Percentiles rank a stretch among this genome's conserved stretches.
Conservation (phyloP, 1,139 yeast genomes). For the Blastobotrys persicus region DNA sequence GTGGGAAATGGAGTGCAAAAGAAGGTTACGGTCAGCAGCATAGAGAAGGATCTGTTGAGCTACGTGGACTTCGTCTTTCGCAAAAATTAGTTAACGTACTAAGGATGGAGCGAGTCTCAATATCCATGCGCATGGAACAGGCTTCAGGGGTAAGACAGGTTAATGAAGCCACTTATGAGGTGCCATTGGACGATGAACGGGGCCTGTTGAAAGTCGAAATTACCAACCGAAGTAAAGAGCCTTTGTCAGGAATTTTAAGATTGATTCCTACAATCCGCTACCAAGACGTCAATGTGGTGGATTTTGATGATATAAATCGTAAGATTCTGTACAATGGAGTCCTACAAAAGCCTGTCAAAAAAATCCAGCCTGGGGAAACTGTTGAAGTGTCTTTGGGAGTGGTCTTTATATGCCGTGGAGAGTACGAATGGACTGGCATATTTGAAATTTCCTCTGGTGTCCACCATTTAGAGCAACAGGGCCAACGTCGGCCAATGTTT, state of each 20-base stretch:
- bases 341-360: slow-evolving; percentile 51
- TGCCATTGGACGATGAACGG: slow-evolving; percentile 27
- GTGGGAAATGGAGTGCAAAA: slow-evolving; percentile 60
- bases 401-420: slow-evolving; percentile 65
- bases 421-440: slow-evolving; percentile 74
- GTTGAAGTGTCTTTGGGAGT: slow-evolving; percentile 50
- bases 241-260: slow-evolving; percentile 58
- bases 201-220: slow-evolving; percentile 26
- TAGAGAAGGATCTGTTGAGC: slow-evolving; percentile 58
- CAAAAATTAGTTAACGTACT: slow-evolving; percentile 44
- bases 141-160: slow-evolving; percentile 19
- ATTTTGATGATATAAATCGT: slow-evolving; percentile 28
- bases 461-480: slow-evolving; percentile 29
- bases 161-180: slow-evolving; percentile 20
- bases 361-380: slow-evolving; percentile 46
- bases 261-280: slow-evolving; percentile 55
- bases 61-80: slow-evolving; percentile 63
- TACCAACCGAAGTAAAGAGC: slow-evolving; percentile 28
- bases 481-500: slow-evolving; percentile 38
- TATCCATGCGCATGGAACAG: slow-evolving; percentile 36
- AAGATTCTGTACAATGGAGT: slow-evolving; percentile 54
- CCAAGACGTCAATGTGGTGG: slow-evolving; percentile 17
- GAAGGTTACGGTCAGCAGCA: slow-evolving; percentile 9
- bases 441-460: slow-evolving; percentile 46
- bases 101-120: slow-evolving; percentile 47